Percentiles rank a stretch among this genome's conserved stretches.
These are phyloP conservation scores for Neospermospora avenae DNA, from an alignment of 2,329 filamentous ascomycete genomes.

Conservation along the genomic window DNA sequence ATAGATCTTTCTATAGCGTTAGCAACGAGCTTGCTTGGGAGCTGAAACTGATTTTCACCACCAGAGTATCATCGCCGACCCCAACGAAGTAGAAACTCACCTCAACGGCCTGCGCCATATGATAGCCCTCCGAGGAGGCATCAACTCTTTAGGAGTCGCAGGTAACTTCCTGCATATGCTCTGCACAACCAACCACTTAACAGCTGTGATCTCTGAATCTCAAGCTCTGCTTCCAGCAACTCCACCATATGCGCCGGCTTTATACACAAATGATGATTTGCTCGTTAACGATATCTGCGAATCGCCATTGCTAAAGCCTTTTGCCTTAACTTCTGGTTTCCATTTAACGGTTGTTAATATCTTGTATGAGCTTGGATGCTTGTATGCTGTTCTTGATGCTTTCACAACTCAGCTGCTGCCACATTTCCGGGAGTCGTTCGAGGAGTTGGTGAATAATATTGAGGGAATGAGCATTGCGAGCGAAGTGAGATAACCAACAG, in stretches of 20 bases:
- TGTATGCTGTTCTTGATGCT: constrained; percentile 15
- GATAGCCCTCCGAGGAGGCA: constrained; percentile 17
- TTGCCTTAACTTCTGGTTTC: constrained; percentile 12
- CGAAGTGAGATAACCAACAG: not conserved
- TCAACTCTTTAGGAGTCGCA: constrained; percentile 9
- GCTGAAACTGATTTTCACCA: not conserved
- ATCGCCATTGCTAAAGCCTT: constrained; percentile 13
- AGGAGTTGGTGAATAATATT: constrained; percentile 7
- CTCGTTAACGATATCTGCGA: not conserved
- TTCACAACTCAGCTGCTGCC: constrained; percentile 12
- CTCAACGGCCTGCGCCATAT: constrained; percentile 19
- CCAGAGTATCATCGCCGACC: constrained; percentile 18
- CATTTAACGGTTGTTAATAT: constrained; percentile 15
- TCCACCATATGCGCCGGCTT: constrained; percentile 2
- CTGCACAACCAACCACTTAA: constrained; percentile 23
- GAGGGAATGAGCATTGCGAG: not conserved
- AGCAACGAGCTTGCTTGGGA: not conserved
- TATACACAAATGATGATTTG: not conserved
- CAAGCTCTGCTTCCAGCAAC: constrained; percentile 2
- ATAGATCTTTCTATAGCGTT: not conserved
- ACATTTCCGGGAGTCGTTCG: constrained; percentile 5
- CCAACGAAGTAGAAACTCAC: constrained; percentile 18
- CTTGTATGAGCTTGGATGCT: constrained; percentile 15
- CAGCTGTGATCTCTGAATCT: constrained; percentile 18
- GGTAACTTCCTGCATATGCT: constrained; percentile 24